A percentile compares a stretch with the other conserved stretches of the same genome.
phyloP scores from a whole-genome alignment of 2,329 filamentous ascomycete species.

The Pseudocercospora fuligena region DNA sequence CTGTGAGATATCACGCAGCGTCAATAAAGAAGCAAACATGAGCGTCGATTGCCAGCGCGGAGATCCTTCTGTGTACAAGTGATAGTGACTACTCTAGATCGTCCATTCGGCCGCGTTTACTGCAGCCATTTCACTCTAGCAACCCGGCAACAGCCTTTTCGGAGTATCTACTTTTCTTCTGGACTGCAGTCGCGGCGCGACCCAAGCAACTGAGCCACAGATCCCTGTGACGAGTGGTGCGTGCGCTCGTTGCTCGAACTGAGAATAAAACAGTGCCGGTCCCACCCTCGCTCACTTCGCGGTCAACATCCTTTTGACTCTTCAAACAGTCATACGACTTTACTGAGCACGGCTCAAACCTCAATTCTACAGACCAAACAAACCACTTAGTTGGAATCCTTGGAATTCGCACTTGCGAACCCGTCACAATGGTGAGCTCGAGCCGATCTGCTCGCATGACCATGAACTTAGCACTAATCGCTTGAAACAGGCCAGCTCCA shows the following conservation, averaged over 20 bases:
- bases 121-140: constrained; percentile 1
- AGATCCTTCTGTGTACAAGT: constrained; percentile 11
- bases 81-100: constrained; percentile 15
- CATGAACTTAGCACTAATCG: constrained; percentile 8
- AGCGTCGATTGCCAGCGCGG: constrained; percentile 10
- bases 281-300: constrained; percentile 8
- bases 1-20: too few species aligned
- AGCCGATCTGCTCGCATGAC: background rate
- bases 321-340: constrained; percentile 4
- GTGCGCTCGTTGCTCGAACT: constrained; percentile 9
- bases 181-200: background rate
- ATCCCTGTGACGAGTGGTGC: background rate
- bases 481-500: constrained; percentile 30
- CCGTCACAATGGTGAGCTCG: constrained; percentile 21
- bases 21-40: constrained; percentile 4
- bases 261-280: constrained; percentile 12
- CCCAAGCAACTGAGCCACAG: constrained; percentile 1
- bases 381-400: background rate
- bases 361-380: background rate
- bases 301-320: constrained; percentile 10
- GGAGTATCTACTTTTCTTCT: background rate
- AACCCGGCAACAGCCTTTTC: constrained; percentile 4
- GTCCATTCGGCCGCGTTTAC: constrained; percentile 14
- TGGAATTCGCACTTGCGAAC: background rate
- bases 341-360: constrained; percentile 13